Conservation (phyloP, 176 grass and related monocot genomes). For the Aegilops bicornis region DNA sequence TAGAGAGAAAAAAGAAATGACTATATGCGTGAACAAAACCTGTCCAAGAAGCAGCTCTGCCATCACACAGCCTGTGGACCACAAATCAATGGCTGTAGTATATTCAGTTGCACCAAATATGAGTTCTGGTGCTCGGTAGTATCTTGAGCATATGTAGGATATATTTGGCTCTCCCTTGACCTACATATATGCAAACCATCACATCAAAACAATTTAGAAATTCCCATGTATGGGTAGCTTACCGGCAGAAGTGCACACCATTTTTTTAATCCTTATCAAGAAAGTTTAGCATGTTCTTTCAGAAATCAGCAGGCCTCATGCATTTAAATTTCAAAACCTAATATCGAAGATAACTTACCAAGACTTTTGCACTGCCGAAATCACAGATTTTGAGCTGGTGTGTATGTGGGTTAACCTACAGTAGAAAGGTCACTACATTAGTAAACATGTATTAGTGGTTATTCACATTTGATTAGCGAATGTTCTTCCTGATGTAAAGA, state of each 20-base stretch:
- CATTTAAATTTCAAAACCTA: not conserved
- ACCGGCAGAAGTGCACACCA: not conserved
- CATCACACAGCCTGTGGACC: conserved; percentile 98
- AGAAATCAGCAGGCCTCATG: not conserved
- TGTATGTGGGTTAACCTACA: conserved; percentile 57
- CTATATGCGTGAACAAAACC: conserved; percentile 37
- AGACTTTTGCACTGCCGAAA: conserved; percentile 57
- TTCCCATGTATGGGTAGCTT: not conserved
- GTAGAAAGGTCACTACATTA: not conserved
- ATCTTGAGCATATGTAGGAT: conserved; percentile 99
- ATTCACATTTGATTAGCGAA: no score
- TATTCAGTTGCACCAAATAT: conserved; percentile 98
- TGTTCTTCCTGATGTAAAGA: not conserved
- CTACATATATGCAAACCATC: conserved; percentile 35
- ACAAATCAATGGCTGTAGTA: conserved; percentile 93
- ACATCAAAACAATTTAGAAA: not conserved
- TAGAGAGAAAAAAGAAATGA: not conserved
- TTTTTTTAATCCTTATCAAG: conserved; percentile 20
- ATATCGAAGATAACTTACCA: conserved; percentile 50
- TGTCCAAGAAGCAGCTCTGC: conserved; percentile 89
- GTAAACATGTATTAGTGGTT: not conserved
- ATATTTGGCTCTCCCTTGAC: conserved; percentile 97
- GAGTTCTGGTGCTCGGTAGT: conserved; percentile 95
- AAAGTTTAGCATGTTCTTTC: not conserved
- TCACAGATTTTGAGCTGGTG: conserved; percentile 66